Percentiles rank a stretch among this genome's conserved stretches.
These are phyloP conservation scores for Zopfia rhizophila DNA, from an alignment of 2,329 filamentous ascomycete genomes.

Conservation along the genomic window DNA sequence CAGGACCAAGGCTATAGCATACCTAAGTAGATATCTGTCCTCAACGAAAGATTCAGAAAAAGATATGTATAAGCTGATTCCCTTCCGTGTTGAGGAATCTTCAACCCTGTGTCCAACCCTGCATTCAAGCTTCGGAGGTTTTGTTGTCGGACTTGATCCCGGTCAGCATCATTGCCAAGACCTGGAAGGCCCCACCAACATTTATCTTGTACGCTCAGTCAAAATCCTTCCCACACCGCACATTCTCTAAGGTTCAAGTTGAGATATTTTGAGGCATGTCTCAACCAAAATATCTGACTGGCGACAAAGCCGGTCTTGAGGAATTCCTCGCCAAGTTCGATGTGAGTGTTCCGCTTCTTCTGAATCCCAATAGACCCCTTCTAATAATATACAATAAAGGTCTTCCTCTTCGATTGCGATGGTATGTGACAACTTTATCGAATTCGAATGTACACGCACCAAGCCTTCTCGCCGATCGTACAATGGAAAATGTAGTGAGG, in stretches of 20 bases:
- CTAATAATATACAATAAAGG: conserved; percentile 61
- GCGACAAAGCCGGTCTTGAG: conserved; percentile 78
- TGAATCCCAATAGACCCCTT: conserved; percentile 1
- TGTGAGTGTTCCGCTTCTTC: conserved; percentile 66
- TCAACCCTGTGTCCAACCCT: too few relatives aligned
- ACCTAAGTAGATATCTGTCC: not conserved
- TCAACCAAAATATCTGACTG: conserved; percentile 73
- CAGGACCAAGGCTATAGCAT: conserved; percentile 37
- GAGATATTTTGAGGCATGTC: conserved; percentile 33
- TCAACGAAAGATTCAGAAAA: too few relatives aligned
- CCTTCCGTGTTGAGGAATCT: too few relatives aligned
- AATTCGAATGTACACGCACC: conserved; percentile 9
- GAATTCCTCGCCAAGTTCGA: conserved; percentile 92
- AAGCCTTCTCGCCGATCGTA: conserved; percentile 1
- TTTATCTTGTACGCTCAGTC: not conserved
- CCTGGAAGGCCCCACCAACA: conserved; percentile 1
- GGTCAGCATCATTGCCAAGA: not conserved
- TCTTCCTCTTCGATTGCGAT: conserved; percentile 97
- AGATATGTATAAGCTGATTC: too few relatives aligned
- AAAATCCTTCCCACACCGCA: not conserved
- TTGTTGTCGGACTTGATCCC: not conserved
- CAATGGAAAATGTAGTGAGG: conserved; percentile 8
- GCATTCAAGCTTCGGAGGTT: conserved; percentile 2
- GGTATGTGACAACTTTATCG: conserved; percentile 68
- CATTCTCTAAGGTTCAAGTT: not conserved